Conservation (phyloP, 257 asterid species). For the Fraxinus americana region DNA sequence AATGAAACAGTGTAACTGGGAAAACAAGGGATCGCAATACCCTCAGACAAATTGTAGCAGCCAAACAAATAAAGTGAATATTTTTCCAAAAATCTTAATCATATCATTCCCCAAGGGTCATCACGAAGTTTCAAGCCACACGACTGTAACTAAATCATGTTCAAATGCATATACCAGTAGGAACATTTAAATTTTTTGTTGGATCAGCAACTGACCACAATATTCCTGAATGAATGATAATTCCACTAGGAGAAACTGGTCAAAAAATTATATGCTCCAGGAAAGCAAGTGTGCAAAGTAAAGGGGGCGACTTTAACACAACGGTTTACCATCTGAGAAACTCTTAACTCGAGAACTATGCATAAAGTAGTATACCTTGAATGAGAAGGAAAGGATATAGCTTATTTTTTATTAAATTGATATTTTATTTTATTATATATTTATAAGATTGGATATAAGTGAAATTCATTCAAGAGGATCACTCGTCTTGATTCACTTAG, state of each 20-base stretch:
- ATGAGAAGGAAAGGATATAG: not conserved
- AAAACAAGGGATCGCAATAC: not conserved
- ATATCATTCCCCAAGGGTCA: not conserved
- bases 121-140: not conserved
- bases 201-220: not conserved
- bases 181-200: not conserved
- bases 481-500: not conserved
- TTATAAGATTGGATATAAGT: no score
- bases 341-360: not conserved
- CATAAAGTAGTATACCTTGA: not conserved
- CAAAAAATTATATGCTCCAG: not conserved
- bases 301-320: not conserved
- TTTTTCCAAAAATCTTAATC: not conserved
- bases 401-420: not conserved
- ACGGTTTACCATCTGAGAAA: not conserved
- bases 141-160: not conserved
- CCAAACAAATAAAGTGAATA: not conserved
- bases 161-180: not conserved
- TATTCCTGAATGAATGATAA: not conserved
- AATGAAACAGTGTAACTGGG: not conserved
- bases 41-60: not conserved
- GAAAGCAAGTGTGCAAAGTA: not conserved
- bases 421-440: not conserved
- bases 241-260: not conserved
- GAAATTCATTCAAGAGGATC: not conserved